Conservation (phyloP, 1,284 basidiomycete species). For the Pyrrhoderma noxium region DNA sequence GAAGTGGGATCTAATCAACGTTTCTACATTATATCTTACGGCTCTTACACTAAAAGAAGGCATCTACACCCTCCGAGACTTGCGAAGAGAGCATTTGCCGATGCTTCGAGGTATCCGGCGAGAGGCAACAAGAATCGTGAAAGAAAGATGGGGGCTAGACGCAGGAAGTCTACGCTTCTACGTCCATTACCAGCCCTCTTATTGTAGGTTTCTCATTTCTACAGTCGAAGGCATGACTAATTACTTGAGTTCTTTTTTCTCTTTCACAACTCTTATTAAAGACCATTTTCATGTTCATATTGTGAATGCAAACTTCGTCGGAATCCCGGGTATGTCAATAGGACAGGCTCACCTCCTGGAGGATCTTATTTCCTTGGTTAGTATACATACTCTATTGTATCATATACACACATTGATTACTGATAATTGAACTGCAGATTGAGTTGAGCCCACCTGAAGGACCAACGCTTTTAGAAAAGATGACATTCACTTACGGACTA, state of each 20-base stretch:
- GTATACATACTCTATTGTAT: constrained; percentile 28
- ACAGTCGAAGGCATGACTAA: no score
- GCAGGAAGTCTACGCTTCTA: constrained; percentile 68
- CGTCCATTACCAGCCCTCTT: constrained; percentile 94
- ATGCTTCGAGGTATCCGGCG: constrained; percentile 63
- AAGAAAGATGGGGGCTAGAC: constrained; percentile 55
- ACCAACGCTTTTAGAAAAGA: constrained; percentile 50
- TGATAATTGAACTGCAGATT: constrained; percentile 36
- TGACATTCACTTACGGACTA: constrained; percentile 79
- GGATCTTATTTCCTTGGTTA: constrained; percentile 80
- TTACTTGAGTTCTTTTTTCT: neutral
- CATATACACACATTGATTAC: no score
- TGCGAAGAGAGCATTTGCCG: constrained; percentile 54
- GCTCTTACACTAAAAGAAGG: constrained; percentile 53
- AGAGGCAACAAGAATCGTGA: constrained; percentile 46
- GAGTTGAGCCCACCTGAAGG: constrained; percentile 43
- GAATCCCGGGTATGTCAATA: constrained; percentile 66
- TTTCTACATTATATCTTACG: constrained; percentile 69
- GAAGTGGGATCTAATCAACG: constrained; percentile 84
- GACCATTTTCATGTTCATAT: constrained; percentile 97
- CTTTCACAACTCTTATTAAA: constrained; percentile 26
- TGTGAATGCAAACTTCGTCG: constrained; percentile 67
- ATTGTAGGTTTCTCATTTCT: constrained; percentile 58
- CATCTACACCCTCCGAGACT: constrained; percentile 67
- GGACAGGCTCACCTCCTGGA: constrained; percentile 93